Evolutionary conservation across 805 yeast genomes (phyloP).

Genomic region (Pichia sporocuriosa): DNA sequence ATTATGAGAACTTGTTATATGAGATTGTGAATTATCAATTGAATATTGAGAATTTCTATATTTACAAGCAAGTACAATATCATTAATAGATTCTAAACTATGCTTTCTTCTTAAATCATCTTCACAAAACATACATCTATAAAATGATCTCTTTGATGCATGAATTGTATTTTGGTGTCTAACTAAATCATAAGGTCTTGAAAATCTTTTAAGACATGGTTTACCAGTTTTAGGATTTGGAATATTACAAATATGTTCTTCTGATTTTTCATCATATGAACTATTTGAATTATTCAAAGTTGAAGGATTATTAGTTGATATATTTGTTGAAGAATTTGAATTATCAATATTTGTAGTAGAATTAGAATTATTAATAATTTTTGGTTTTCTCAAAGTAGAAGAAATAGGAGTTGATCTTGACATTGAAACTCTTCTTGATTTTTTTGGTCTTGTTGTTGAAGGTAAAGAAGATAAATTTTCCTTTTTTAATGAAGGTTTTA

Average conservation of each 20-base stretch:
- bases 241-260: conserved; percentile 51
- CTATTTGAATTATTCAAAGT: background rate
- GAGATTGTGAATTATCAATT: conserved; percentile 25
- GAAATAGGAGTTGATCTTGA: background rate
- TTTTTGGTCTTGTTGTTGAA: conserved; percentile 13
- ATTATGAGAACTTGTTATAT: conserved; percentile 27
- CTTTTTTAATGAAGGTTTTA: conserved; percentile 14
- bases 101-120: conserved; percentile 46
- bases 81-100: conserved; percentile 39
- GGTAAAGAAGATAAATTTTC: conserved; percentile 20
- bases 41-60: conserved; percentile 25
- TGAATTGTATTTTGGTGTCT: conserved; percentile 97
- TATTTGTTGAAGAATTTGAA: background rate
- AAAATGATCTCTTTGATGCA: conserved; percentile 77
- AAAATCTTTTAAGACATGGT: conserved; percentile 72
- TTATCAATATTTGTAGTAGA: too few relatives aligned
- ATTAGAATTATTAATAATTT: background rate
- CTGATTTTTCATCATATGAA: conserved; percentile 11
- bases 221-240: conserved; percentile 54
- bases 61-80: conserved; percentile 31
- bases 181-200: conserved; percentile 89
- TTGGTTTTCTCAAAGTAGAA: conserved; percentile 8
- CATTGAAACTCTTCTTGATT: conserved; percentile 7
- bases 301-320: background rate
- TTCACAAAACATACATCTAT: conserved; percentile 82